These are phyloP conservation scores for Paracorniculantispora psalliotae DNA, from an alignment of 2,329 filamentous ascomycete species.

Conservation along the genomic window DNA sequence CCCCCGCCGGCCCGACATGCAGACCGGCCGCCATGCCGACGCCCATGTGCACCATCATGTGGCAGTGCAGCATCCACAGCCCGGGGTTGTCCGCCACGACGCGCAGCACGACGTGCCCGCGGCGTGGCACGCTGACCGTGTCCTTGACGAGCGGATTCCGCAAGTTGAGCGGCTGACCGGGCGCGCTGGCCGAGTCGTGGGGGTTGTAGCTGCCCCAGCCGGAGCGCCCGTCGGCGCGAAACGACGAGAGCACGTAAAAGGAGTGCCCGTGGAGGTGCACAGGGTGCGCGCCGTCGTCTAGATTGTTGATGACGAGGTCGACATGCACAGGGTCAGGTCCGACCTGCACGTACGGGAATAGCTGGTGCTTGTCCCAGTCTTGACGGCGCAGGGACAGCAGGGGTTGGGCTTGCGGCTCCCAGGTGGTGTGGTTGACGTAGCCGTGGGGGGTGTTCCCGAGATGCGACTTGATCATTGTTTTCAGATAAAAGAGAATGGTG, in stretches of 20 bases:
- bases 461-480: slow-evolving; percentile 20
- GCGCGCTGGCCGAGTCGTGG: slow-evolving; percentile 14
- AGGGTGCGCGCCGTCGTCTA: slow-evolving; percentile 29
- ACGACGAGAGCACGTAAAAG: slow-evolving; percentile 38
- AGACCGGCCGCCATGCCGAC: slow-evolving; percentile 24
- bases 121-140: slow-evolving; percentile 36
- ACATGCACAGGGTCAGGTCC: slow-evolving; percentile 16
- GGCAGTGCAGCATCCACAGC: slow-evolving; percentile 26
- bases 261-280: slow-evolving; percentile 53
- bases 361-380: slow-evolving; percentile 21
- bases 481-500: slow-evolving; percentile 22
- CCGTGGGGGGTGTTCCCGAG: slow-evolving; percentile 21
- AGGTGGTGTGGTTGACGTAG: slow-evolving; percentile 24
- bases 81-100: slow-evolving; percentile 22
- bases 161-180: slow-evolving; percentile 12
- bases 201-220: slow-evolving; percentile 25
- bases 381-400: slow-evolving; percentile 19
- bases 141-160: slow-evolving; percentile 23
- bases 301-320: slow-evolving; percentile 28
- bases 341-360: slow-evolving; percentile 18
- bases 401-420: slow-evolving; percentile 20
- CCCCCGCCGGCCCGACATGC: slow-evolving; percentile 20
- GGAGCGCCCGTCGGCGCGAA: slow-evolving; percentile 16
- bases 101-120: slow-evolving; percentile 22
- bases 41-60: slow-evolving; percentile 24